These are phyloP conservation scores for Debaryomycetaceae sp. DNA, from an alignment of 1,139 yeast genomes.

Conservation along the genomic window DNA sequence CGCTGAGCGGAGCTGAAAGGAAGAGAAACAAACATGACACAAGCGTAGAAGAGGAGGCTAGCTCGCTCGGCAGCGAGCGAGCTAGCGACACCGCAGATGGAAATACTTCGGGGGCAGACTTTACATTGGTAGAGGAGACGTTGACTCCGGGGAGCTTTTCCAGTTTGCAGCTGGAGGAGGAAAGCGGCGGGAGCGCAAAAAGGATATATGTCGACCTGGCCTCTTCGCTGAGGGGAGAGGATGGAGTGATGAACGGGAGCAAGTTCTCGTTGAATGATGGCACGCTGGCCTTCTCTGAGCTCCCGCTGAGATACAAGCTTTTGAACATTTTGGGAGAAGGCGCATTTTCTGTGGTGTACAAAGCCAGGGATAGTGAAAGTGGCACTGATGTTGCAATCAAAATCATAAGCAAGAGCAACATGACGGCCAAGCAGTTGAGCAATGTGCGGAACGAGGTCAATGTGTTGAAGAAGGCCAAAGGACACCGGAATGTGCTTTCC, in stretches of 20 bases:
- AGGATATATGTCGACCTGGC: background rate
- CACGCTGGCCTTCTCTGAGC: slow-evolving; percentile 5
- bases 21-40: background rate
- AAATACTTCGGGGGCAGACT: no score
- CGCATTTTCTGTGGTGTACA: slow-evolving; percentile 85
- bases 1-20: background rate
- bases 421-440: slow-evolving; percentile 46
- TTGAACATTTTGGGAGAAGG: slow-evolving; percentile 64
- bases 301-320: slow-evolving; percentile 23
- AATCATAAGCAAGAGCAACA: slow-evolving; percentile 69
- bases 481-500: slow-evolving; percentile 69
- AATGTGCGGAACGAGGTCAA: slow-evolving; percentile 79
- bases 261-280: slow-evolving; percentile 3
- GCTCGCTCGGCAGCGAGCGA: background rate
- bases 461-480: slow-evolving; percentile 66
- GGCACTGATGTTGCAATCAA: slow-evolving; percentile 73
- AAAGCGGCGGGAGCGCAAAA: background rate
- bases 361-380: slow-evolving; percentile 53
- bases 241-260: background rate
- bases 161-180: background rate
- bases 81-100: no score
- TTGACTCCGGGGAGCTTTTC: no score
- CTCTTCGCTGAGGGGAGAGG: background rate
- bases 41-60: background rate
- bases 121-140: no score